Conservation (phyloP, 2,329 filamentous ascomycete species). For the Coleophoma cylindrospora region DNA sequence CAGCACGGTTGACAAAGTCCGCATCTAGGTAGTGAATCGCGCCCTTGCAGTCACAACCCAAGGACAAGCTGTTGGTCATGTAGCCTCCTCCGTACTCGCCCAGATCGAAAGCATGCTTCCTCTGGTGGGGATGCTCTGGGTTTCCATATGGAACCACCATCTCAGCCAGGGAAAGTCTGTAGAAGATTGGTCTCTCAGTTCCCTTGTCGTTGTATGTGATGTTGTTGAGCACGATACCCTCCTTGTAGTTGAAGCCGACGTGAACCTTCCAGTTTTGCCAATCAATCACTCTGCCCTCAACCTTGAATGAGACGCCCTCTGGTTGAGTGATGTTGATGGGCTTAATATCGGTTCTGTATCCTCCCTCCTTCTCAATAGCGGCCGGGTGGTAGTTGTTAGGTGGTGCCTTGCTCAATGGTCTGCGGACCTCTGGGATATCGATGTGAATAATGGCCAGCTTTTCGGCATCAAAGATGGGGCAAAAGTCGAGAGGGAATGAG, state of each 20-base stretch:
- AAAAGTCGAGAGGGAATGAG: slow-evolving; percentile 88
- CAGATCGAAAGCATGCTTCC: slow-evolving; percentile 77
- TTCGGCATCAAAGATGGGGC: slow-evolving; percentile 82
- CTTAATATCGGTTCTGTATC: slow-evolving; percentile 75
- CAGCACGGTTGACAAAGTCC: slow-evolving; percentile 73
- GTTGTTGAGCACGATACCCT: slow-evolving; percentile 86
- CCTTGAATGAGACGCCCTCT: slow-evolving; percentile 80
- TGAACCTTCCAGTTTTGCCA: slow-evolving; percentile 97
- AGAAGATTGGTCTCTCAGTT: slow-evolving; percentile 73
- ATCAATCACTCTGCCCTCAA: slow-evolving; percentile 67
- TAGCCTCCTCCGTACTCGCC: slow-evolving; percentile 79
- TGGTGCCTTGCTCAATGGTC: slow-evolving; percentile 66
- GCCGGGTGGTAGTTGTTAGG: slow-evolving; percentile 78
- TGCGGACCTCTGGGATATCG: slow-evolving; percentile 66
- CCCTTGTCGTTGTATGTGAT: slow-evolving; percentile 87
- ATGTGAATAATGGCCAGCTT: slow-evolving; percentile 58
- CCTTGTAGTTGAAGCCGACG: slow-evolving; percentile 90
- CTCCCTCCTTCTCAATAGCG: slow-evolving; percentile 66
- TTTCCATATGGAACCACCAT: slow-evolving; percentile 93
- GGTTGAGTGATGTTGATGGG: slow-evolving; percentile 85
- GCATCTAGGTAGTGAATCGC: slow-evolving; percentile 90
- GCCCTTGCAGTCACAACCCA: slow-evolving; percentile 85
- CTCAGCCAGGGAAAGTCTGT: slow-evolving; percentile 81
- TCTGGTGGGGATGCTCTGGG: slow-evolving; percentile 73
- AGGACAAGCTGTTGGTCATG: slow-evolving; percentile 72